Conservation (phyloP, 2,329 filamentous ascomycete genomes). For the Colletotrichum sp. region DNA sequence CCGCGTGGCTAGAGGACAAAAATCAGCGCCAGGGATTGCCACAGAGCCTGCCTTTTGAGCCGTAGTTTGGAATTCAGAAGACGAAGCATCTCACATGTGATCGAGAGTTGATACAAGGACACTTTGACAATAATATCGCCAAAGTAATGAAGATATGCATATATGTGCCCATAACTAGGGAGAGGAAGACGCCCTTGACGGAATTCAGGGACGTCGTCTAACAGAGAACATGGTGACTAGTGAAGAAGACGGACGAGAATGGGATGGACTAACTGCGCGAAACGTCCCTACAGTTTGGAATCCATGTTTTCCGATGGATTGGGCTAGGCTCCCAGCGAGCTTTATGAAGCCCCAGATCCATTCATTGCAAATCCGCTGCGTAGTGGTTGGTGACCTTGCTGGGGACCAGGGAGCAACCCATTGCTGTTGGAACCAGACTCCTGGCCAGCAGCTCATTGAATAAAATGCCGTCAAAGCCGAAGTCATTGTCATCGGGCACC, state of each 20-base stretch:
- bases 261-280: fast-evolving
- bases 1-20: fast-evolving
- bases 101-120: no score
- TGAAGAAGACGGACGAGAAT: background rate
- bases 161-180: no score
- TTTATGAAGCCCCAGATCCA: background rate
- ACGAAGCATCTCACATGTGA: no score
- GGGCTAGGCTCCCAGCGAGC: no score
- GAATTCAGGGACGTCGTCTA: background rate
- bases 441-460: background rate
- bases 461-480: background rate
- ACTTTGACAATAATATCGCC: no score
- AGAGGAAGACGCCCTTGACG: background rate
- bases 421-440: background rate
- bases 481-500: fast-evolving
- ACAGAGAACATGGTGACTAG: no score
- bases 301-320: fast-evolving
- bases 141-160: fast-evolving
- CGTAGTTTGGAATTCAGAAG: no score
- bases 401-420: background rate
- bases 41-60: no score
- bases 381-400: background rate
- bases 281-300: background rate
- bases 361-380: fast-evolving
- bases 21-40: no score